phyloP scores from a whole-genome alignment of 495 filamentous ascomycete species.

The Penicillium ucsense region DNA sequence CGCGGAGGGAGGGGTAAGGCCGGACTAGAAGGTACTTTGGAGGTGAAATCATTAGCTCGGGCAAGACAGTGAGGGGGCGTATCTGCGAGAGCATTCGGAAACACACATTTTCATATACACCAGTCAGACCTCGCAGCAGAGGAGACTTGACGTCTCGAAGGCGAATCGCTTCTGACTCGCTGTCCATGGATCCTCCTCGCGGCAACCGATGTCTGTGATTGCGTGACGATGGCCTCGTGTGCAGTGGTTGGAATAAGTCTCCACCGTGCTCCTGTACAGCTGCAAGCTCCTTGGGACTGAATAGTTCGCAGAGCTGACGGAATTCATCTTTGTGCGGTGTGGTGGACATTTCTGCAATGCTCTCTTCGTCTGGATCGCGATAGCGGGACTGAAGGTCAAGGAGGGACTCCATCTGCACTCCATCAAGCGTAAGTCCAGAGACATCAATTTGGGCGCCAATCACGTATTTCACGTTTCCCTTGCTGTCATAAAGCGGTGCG shows the following conservation, averaged over 20 bases:
- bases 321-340: constrained; percentile 27
- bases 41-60: not conserved
- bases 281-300: constrained; percentile 47
- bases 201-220: constrained; percentile 8
- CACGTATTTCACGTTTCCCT: constrained; percentile 50
- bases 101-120: constrained; percentile 40
- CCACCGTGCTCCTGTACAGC: constrained; percentile 30
- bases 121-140: constrained; percentile 18
- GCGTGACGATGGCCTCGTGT: not conserved
- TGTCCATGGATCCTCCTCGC: constrained; percentile 6
- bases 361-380: constrained; percentile 11
- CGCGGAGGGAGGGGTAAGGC: constrained; percentile 10
- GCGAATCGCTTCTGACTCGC: constrained; percentile 16
- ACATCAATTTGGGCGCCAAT: constrained; percentile 55
- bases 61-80: not conserved
- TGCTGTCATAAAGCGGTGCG: constrained; percentile 51
- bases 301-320: constrained; percentile 45
- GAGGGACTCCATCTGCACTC: constrained; percentile 49
- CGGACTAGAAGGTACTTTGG: constrained; percentile 9
- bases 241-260: constrained; percentile 21
- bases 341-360: constrained; percentile 7
- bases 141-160: constrained; percentile 15
- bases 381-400: constrained; percentile 29
- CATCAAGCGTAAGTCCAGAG: constrained; percentile 45
- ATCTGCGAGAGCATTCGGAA: not conserved